phyloP scores from a whole-genome alignment of 2,329 filamentous ascomycete species.

The Biscogniauxia mediterranea region DNA sequence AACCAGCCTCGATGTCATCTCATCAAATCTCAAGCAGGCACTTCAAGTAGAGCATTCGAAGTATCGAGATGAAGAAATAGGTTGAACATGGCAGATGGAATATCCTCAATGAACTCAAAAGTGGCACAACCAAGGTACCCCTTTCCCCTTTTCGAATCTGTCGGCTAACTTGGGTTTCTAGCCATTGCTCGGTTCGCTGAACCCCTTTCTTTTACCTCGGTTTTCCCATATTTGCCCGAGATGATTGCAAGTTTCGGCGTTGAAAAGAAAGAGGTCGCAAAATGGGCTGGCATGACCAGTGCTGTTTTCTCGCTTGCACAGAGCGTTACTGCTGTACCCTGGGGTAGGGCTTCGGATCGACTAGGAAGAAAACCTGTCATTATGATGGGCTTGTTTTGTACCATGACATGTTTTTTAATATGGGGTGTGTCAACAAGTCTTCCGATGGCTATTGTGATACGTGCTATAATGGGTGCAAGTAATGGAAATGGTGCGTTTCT shows the following conservation, averaged over 20 bases:
- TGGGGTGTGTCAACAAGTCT: conserved; percentile 84
- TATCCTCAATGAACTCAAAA: background rate
- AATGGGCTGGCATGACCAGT: conserved; percentile 75
- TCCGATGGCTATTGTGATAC: conserved; percentile 73
- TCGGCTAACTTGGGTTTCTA: conserved; percentile 40
- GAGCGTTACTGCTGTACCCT: conserved; percentile 68
- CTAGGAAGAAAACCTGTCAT: conserved; percentile 83
- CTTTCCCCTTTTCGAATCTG: conserved; percentile 17
- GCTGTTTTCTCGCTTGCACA: conserved; percentile 72
- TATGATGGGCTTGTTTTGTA: conserved; percentile 68
- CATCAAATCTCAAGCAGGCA: conserved; percentile 19
- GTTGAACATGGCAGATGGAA: background rate
- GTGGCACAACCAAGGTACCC: conserved; percentile 24
- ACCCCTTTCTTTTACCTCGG: conserved; percentile 68
- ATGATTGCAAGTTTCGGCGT: conserved; percentile 82
- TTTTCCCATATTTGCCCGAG: conserved; percentile 70
- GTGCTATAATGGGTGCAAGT: conserved; percentile 75
- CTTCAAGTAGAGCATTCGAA: conserved; percentile 6
- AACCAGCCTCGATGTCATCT: conserved; percentile 23
- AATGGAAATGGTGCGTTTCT: conserved; percentile 72
- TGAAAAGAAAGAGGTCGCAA: conserved; percentile 67
- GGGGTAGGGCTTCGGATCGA: conserved; percentile 74
- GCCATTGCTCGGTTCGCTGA: conserved; percentile 78
- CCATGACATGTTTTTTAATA: conserved; percentile 76
- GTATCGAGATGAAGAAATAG: background rate